These are phyloP conservation scores for Nepenthes mirabilis DNA, from an alignment of 148 eudicot genomes.

Conservation along the genomic window DNA sequence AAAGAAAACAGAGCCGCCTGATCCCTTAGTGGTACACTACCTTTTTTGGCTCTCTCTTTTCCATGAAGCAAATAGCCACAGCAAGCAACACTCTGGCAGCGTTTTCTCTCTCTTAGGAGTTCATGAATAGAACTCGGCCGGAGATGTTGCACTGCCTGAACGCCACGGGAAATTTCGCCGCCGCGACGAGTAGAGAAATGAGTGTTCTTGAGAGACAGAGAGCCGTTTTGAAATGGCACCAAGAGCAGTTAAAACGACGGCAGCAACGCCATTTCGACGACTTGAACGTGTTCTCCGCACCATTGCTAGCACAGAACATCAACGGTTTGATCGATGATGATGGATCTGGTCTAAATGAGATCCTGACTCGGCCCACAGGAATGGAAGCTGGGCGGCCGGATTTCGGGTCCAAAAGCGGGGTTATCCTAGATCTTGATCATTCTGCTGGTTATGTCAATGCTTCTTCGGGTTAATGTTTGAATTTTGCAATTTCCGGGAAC, in stretches of 20 bases:
- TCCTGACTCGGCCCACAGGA: slow-evolving; percentile 30
- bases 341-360: slow-evolving; percentile 13
- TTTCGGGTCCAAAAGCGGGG: slow-evolving; percentile 17
- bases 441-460: slow-evolving; percentile 6
- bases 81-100: no score
- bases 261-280: slow-evolving; percentile 28
- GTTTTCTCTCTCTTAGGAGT: background rate
- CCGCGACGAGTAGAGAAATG: slow-evolving; percentile 23
- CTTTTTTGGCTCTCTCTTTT: no score
- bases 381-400: slow-evolving; percentile 40
- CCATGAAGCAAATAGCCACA: no score
- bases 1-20: no score
- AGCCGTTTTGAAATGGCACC: slow-evolving; percentile 41
- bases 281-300: slow-evolving; percentile 8
- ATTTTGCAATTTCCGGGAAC: slow-evolving; percentile 36
- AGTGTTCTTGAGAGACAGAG: slow-evolving; percentile 58
- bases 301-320: slow-evolving; percentile 7
- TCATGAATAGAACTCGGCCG: slow-evolving; percentile 29
- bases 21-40: no score
- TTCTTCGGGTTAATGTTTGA: slow-evolving; percentile 19
- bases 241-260: slow-evolving; percentile 27
- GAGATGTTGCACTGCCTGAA: slow-evolving; percentile 32
- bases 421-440: slow-evolving; percentile 2
- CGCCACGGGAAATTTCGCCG: slow-evolving; percentile 9
- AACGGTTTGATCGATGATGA: slow-evolving; percentile 2